Conservation (phyloP, 371 early-diverging fungal species). For the Nematocida sp. region DNA sequence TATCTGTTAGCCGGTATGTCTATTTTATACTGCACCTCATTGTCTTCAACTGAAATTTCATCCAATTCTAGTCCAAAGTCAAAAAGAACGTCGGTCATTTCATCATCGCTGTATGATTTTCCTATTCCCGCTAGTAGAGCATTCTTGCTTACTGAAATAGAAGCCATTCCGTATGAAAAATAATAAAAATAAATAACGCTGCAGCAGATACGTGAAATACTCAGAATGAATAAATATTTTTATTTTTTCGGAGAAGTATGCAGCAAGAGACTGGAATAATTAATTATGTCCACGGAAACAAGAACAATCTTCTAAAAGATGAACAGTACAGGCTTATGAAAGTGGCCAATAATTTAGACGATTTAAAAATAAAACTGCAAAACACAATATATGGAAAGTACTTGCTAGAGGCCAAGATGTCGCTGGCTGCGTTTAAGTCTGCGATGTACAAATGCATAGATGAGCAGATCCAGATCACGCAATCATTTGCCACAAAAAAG, state of each 20-base stretch:
- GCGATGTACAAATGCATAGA: slow-evolving; percentile 36
- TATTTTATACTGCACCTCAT: slow-evolving; percentile 82
- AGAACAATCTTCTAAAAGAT: slow-evolving; percentile 54
- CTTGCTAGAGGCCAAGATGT: slow-evolving; percentile 20
- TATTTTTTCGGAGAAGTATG: slow-evolving; percentile 20
- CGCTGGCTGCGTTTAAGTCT: slow-evolving; percentile 23
- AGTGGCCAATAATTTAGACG: slow-evolving; percentile 62
- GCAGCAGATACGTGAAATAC: neutral
- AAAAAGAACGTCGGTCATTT: slow-evolving; percentile 93
- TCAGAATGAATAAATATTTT: slow-evolving; percentile 4
- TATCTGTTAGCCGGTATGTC: slow-evolving; percentile 98
- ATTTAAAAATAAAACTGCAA: slow-evolving; percentile 64
- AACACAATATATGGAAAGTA: slow-evolving; percentile 34
- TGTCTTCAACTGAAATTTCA: slow-evolving; percentile 76
- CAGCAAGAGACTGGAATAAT: slow-evolving; percentile 48
- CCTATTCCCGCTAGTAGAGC: slow-evolving; percentile 44
- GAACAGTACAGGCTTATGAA: slow-evolving; percentile 63
- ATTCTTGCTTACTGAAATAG: slow-evolving; percentile 56
- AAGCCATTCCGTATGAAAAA: slow-evolving; percentile 21
- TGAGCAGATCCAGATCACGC: slow-evolving; percentile 22
- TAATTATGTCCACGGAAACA: slow-evolving; percentile 64
- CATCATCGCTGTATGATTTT: slow-evolving; percentile 71
- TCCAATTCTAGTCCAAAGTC: slow-evolving; percentile 98
- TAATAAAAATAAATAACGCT: slow-evolving; percentile 11
- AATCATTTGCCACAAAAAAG: slow-evolving; percentile 16